Base-by-base conservation (phyloP, 257 asterid genomes). In the Haberlea rhodopensis region DNA sequence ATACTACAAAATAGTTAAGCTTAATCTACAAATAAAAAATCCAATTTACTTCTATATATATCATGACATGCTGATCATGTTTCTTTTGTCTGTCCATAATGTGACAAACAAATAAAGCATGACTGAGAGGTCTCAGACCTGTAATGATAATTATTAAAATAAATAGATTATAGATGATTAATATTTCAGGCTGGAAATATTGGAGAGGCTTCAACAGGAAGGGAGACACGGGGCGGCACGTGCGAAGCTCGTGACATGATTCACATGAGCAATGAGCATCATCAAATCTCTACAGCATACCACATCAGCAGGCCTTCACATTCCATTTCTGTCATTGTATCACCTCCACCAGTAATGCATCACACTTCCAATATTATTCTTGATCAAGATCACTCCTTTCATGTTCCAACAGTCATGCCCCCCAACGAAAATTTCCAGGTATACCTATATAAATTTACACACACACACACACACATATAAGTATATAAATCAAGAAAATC, bases 251-350 rank as follows among this genome's bases (percentile, higher is more conserved):
- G 79, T 68, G 90, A 84, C 53, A 81, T 81, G 68, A 71, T 77
- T 40, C 91, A 81, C 84, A 84, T 87, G 85, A 76, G 68, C 24
- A 83, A 75, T 6, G 82, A 78, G 48, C 80, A 63, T 58, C 84
- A 75, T 63, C 79, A 82, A 57, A 60, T 26, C 64, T 11, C 94
- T 0, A 45, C 89, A 5, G 86, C 98, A 2, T 89, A 65, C 55
- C 94, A 89, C 67, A 77, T 89, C 65, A 87, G 74, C 81, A 66
- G 86, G 71, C 96, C 99, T 20, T 77, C 96, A 2, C 95, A 84
- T 66, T 80, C 99, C 62, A 80, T 92, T 34, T 87, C 99, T 21
- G 71, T 95, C 70, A 90, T 87, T 27, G 78, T 89, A 53, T 62
- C 94, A 1, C 94, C 94, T 9, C 85, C 95, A 2, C 88, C 83